Conservation (phyloP, 2,329 filamentous ascomycete species). For the Alternaria hordeiaustralica region DNA sequence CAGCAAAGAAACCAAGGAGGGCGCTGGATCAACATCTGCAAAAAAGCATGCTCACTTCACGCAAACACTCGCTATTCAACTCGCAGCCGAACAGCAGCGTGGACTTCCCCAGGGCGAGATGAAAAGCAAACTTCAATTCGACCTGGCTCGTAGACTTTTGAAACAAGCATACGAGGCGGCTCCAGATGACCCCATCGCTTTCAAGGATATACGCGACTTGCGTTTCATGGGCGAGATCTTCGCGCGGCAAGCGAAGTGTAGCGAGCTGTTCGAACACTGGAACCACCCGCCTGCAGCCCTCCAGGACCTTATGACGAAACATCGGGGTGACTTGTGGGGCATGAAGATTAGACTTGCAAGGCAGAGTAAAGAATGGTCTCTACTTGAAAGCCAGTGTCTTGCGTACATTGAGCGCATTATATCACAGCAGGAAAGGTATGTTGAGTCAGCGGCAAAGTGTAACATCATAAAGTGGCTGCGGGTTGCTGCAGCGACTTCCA, state of each 20-base stretch:
- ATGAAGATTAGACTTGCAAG: constrained; percentile 20
- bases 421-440: constrained; percentile 6
- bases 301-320: constrained; percentile 25
- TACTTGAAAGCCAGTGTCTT: constrained; percentile 25
- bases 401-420: constrained; percentile 18
- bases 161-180: constrained; percentile 36
- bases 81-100: constrained; percentile 34
- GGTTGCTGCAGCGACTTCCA: not conserved
- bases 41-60: constrained; percentile 36
- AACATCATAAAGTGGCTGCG: not conserved
- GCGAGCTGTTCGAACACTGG: constrained; percentile 38
- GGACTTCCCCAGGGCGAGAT: constrained; percentile 18
- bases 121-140: constrained; percentile 26
- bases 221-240: constrained; percentile 45
- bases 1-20: constrained; percentile 29
- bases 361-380: constrained; percentile 19
- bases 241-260: constrained; percentile 26
- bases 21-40: constrained; percentile 11
- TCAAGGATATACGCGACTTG: constrained; percentile 41
- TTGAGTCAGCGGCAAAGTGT: not conserved
- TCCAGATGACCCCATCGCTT: constrained; percentile 30
- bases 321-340: constrained; percentile 30
- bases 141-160: constrained; percentile 32
- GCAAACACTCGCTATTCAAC: constrained; percentile 37
- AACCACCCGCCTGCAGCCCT: constrained; percentile 22